Base-by-base conservation (phyloP, 352 stramenopile genomes). In the Phytophthora sansomeana region DNA sequence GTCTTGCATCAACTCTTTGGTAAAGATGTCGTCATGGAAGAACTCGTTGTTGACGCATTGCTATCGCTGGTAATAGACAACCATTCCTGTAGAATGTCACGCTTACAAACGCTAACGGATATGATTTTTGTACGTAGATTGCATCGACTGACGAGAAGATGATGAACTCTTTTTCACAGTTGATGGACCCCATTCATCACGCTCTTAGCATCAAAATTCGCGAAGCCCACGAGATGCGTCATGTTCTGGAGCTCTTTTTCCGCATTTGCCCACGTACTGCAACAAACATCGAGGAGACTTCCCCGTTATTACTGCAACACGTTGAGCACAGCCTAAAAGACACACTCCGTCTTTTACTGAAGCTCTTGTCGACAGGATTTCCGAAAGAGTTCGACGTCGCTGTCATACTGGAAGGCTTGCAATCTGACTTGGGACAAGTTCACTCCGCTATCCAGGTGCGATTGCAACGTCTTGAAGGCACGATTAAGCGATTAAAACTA, bases 331-430 rank as follows among this genome's bases (percentile, higher is more conserved):
- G 77, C 29, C 36, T 93, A n/a, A 85, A 93, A 29, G 86, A 91
- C 44, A 77, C 85, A 0, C 75, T 89, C 7, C 84, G 86, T 1
- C 58, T 96, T 13, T 35, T 94, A 32, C 78, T 96, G 7, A 96
- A 95, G 54, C 56, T 96, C 4, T 67, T 94, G 0, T 92, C 88
- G 3, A 91, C 84, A 5, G 84, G 82, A 19, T 96, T 96, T 26
- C 88, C 88, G 8, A 87, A 86, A 47, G 85, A 91, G 26, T 96
- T 96, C 48, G 89, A 91, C 50, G 81, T 96, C 8, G 58, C 78
- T 17, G 86, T 96, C 7, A 91, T 96, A 58, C 48, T 96, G 4
- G 86, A 96, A 72, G 86, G 86, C 0, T 50, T 96, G 5, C 71
- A 89, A 41, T 93, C 88, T 1, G 81, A 96, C 63, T 61, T 85